Evolutionary conservation across 257 asterid species (phyloP), one percentile per base, ranked within the genome.

Genomic region (Cynanchum wilfordii): DNA sequence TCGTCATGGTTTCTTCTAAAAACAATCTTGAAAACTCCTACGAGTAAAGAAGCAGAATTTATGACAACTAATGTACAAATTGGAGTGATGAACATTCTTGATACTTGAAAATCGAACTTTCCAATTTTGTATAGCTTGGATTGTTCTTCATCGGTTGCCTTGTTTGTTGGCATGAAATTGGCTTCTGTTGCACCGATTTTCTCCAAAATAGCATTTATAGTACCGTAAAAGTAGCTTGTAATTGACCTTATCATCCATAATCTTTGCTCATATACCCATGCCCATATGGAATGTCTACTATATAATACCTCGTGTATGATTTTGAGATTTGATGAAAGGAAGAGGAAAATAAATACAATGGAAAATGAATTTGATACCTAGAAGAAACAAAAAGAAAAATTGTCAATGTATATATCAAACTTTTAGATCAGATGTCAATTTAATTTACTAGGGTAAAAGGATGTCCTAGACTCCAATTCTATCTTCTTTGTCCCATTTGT

Each of bases 181-280:
- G 97, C 90, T 76, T 87, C 80, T 44, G 64, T 76, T 15, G 76
- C 40, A 4, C 91, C 93, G 22, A 82, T 3, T 9, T 36, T 73
- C 68, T 83, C 87, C 78, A 79, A 3, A 38, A 83, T 12, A 11
- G 88, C 89, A 65, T 82, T 70, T 44, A 90, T 8, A 11, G 72
- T 40, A 58, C 87, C 96, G 36, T 76, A 84, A 13, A 81, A 57
- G 77, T 80, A 82, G 65, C 82, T 57, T 17, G 89, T 64, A 4
- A 83, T 84, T 0, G 87, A 79, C 78, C 77, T 87, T 79, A 89
- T 87, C 97, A 90, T 84, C 96, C 96, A 89, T 44, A 86, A 76
- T 38, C 95, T 73, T 55, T 78, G 74, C 57, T 87, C 96, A n/a
- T 83, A 80, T 30, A 84, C 68, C 74, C 90, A 87, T 55, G 84